Evolutionary conservation across 2,329 filamentous ascomycete species (phyloP).

Genomic region (Trichoderma guizhouense): DNA sequence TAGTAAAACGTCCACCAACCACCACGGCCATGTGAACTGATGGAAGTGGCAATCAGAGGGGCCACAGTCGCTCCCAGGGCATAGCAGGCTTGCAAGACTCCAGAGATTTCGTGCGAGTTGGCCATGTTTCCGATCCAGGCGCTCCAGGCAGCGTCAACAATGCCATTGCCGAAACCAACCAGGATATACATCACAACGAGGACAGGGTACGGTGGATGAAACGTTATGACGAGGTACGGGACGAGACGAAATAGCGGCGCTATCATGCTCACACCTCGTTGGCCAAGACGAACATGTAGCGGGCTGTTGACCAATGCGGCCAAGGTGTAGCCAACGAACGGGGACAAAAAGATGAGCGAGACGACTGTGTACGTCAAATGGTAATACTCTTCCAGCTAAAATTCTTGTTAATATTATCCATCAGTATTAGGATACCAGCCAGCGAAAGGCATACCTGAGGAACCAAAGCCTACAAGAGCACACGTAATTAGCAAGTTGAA

Average conservation of each 20-base stretch:
- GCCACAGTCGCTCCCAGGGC: slow-evolving; percentile 64
- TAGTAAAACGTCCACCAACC: slow-evolving; percentile 74
- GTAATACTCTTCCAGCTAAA: slow-evolving; percentile 35
- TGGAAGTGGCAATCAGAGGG: slow-evolving; percentile 67
- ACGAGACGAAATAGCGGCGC: slow-evolving; percentile 58
- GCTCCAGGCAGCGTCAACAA: slow-evolving; percentile 57
- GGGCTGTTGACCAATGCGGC: slow-evolving; percentile 38
- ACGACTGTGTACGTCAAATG: slow-evolving; percentile 40
- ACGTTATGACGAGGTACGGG: slow-evolving; percentile 60
- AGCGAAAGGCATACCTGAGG: neutral
- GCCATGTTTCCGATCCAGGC: slow-evolving; percentile 53
- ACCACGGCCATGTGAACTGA: slow-evolving; percentile 60
- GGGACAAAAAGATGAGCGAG: slow-evolving; percentile 43
- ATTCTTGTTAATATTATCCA: neutral
- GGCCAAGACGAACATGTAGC: slow-evolving; percentile 40
- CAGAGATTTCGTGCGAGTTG: slow-evolving; percentile 64
- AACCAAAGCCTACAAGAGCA: neutral
- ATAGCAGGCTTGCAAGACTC: slow-evolving; percentile 66
- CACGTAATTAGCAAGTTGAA: neutral
- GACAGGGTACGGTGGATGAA: slow-evolving; percentile 66
- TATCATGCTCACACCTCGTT: slow-evolving; percentile 59
- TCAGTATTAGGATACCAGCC: neutral
- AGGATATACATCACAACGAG: slow-evolving; percentile 63
- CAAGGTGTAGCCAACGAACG: slow-evolving; percentile 42
- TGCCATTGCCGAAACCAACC: slow-evolving; percentile 67